Percentiles rank a stretch among this genome's conserved stretches.
These are phyloP conservation scores for Globisporangium yorkense DNA, from an alignment of 352 stramenopile species.

Conservation along the genomic window DNA sequence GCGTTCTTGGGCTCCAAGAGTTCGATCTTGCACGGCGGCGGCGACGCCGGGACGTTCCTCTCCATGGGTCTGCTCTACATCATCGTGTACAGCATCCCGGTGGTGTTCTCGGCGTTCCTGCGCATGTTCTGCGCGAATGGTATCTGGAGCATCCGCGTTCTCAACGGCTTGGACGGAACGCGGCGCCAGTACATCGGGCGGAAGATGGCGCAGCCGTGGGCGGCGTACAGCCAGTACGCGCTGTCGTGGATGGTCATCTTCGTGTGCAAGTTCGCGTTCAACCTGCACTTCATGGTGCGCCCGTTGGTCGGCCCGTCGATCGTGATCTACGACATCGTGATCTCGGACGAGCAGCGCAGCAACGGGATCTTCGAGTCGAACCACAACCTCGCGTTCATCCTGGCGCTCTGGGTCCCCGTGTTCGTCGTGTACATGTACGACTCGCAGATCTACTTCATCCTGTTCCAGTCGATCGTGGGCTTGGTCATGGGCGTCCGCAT, in stretches of 20 bases:
- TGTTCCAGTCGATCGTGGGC: slow-evolving; percentile 66
- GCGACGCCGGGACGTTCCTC: slow-evolving; percentile 47
- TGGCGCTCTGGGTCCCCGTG: slow-evolving; percentile 66
- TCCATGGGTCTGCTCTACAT: slow-evolving; percentile 54
- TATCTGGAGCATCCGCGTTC: slow-evolving; percentile 53
- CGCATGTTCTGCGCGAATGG: slow-evolving; percentile 45
- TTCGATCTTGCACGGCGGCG: slow-evolving; percentile 36
- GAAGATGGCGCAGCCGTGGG: slow-evolving; percentile 60
- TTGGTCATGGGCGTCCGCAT: slow-evolving; percentile 68
- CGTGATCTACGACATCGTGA: slow-evolving; percentile 58
- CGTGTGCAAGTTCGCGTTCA: slow-evolving; percentile 74
- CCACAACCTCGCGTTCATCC: slow-evolving; percentile 80
- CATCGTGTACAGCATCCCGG: slow-evolving; percentile 53
- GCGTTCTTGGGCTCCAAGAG: slow-evolving; percentile 42
- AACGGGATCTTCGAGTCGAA: slow-evolving; percentile 56
- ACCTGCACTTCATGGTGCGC: slow-evolving; percentile 77
- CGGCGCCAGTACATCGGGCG: slow-evolving; percentile 73
- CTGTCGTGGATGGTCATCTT: slow-evolving; percentile 74
- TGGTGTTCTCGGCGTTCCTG: slow-evolving; percentile 37
- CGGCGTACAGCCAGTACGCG: slow-evolving; percentile 50
- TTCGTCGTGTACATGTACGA: slow-evolving; percentile 87
- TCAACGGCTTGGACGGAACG: slow-evolving; percentile 66
- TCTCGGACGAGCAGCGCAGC: slow-evolving; percentile 22
- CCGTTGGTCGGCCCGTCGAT: slow-evolving; percentile 71
- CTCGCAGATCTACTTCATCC: slow-evolving; percentile 82